phyloP scores from a whole-genome alignment of 2,329 filamentous ascomycete species.

The Alternaria solani region DNA sequence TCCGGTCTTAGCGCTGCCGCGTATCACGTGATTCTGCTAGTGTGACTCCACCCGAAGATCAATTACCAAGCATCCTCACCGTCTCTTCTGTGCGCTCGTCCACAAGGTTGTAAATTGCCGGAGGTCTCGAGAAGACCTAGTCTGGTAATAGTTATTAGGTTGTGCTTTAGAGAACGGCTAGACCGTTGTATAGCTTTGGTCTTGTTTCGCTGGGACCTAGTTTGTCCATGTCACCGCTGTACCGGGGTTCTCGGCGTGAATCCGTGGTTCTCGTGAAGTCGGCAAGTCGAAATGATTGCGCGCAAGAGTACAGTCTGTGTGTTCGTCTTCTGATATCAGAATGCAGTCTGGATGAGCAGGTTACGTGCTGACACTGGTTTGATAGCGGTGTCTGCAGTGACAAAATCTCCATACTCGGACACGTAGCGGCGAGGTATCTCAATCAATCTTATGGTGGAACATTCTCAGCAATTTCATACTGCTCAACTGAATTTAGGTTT shows the following conservation, averaged over 20 bases:
- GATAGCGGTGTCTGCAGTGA: not conserved
- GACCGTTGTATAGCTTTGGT: too few relatives aligned
- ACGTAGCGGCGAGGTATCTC: not conserved
- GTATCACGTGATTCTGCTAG: not conserved
- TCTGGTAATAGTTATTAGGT: too few relatives aligned
- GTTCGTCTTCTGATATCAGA: not conserved
- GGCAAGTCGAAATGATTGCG: too few relatives aligned
- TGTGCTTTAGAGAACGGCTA: too few relatives aligned
- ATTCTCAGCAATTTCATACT: not conserved
- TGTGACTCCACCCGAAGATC: not conserved
- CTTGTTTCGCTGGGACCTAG: too few relatives aligned
- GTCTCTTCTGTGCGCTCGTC: not conserved
- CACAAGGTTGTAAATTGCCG: too few relatives aligned
- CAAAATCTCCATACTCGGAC: not conserved
- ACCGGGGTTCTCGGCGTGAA: too few relatives aligned
- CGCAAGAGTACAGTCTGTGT: not conserved
- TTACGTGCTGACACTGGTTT: not conserved
- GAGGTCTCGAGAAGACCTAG: too few relatives aligned
- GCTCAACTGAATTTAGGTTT: not conserved
- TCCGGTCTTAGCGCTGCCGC: constrained; percentile 1
- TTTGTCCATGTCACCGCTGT: too few relatives aligned
- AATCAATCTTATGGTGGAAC: not conserved
- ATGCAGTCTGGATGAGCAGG: not conserved
- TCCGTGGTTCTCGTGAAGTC: too few relatives aligned
- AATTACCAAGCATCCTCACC: not conserved